Evolutionary conservation across 352 stramenopile genomes (phyloP), one percentile per base, ranked within the genome.

Genomic region (Vaucheria bursata): DNA sequence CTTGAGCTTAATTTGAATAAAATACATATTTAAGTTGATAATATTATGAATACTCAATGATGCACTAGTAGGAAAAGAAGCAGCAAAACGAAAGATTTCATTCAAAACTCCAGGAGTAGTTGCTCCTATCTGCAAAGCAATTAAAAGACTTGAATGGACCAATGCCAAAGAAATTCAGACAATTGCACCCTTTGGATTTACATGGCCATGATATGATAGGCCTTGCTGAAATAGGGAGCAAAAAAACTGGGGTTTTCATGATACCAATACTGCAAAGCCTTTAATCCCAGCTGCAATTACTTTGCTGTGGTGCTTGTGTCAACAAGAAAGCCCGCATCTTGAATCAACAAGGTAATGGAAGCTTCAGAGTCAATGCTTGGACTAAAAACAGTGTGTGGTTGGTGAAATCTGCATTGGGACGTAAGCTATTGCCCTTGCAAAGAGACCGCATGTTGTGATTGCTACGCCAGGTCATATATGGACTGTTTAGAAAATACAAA

Each of bases 401-500:
- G 93, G 96, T 73, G 96, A 95, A 35, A 95, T 99, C 68, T 93
- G 98, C 81, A 97, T 97, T 88, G 94, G 97, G 3, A 39, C 34
- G 33, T 94, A 99, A 86, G 90, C 96, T 33, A 95, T 99, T 71
- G 94, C 95, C 29, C 87, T 99, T 49, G 95, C 93, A 37, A 91
- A 95, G 73, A 96, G 97, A 88, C 95, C 96, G 18, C 95, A 97
- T 86, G 86, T 98, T 74, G 93, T 98, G 33, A 90, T 97, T 39
- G 92, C 91, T 33, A 97, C 93, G 31, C 92, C 92, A 0, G n/a
- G n/a, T n/a, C 90, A 92, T 7, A 76, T 97, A 91, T 97, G 50
- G 92, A 97, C 82, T 92, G 97, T 79, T 84, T 98, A 79, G 91
- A 97, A 81, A 97, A 97, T 84, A 97, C 93, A 39, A 97, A 97